Base-by-base conservation (phyloP, 192 early-diverging fungal species). In the Piromyces finnis region DNA sequence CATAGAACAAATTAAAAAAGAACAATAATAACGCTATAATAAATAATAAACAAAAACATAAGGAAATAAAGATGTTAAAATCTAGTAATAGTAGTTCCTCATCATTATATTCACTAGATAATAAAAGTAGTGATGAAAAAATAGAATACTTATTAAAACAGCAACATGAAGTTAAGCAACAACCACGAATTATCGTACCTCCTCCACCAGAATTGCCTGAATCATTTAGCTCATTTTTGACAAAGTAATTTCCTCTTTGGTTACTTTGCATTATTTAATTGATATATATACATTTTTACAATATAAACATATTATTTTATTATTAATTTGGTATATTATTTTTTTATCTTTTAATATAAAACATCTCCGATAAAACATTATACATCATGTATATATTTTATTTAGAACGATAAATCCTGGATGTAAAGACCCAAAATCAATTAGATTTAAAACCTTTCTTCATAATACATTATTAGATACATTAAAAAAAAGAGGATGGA, bases 401-500 rank as follows among this genome's bases (percentile, higher is more conserved):
- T 14, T 6, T 37, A 51, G 41, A 51, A 17, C 22, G 9, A n/a
- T 4, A 9, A 68, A 68, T 68, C 26, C 51, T 22, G 51, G 51
- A 68, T n/a, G 51, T 68, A 68, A 68, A 11, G 51, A 68, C 27
- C 80, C 80, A 14, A 77, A 68, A 15, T 29, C 37, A 35, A 85
- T 89, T 41, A 83, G 87, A 22, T 91, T 90, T 83, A 83, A 85
- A 78, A 90, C 89, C 5, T 81, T 84, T 27, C 81, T 90, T 28
- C 82, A 86, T 22, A 91, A 90, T 79, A 91, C 90, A 15, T 88
- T 91, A 5, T 85, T 84, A 37, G 88, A 91, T 81, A 86, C 84
- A n/a, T 89, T 90, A 84, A 68, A 84, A 36, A 89, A 91, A 81
- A 84, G 90, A 1, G 87, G 88, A 29, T 91, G 90, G 90, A 87